These are phyloP conservation scores for Nemania sp. DNA, from an alignment of 2,329 filamentous ascomycete genomes.

Conservation along the genomic window DNA sequence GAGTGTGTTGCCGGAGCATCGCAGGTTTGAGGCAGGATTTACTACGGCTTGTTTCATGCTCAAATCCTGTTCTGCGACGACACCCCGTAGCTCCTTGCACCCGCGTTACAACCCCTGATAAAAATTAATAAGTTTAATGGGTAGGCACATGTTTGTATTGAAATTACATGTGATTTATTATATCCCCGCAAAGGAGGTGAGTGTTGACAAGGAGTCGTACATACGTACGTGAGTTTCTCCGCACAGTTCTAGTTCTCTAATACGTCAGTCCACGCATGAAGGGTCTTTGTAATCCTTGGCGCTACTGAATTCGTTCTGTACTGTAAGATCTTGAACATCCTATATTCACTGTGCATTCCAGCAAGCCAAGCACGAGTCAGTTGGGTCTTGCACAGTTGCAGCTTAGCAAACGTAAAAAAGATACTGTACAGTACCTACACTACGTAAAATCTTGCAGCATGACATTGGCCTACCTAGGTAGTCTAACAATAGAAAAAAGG, in stretches of 20 bases:
- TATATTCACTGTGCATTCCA: not conserved
- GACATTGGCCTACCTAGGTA: not conserved
- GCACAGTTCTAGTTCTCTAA: slow-evolving; percentile 8
- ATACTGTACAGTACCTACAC: not conserved
- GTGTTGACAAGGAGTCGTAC: slow-evolving; percentile 33
- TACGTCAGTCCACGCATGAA: slow-evolving; percentile 41
- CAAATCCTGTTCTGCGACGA: not conserved
- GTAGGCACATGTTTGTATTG: not conserved
- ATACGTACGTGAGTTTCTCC: slow-evolving; percentile 3
- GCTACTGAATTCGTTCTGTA: slow-evolving; percentile 15
- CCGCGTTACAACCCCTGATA: not conserved
- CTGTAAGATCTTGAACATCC: not conserved
- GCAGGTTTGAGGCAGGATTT: not conserved
- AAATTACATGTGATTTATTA: slow-evolving; percentile 25
- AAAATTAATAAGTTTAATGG: not conserved
- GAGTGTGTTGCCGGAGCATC: not conserved
- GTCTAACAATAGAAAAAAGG: not conserved
- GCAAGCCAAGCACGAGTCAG: slow-evolving; percentile 1
- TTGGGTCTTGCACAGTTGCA: not conserved
- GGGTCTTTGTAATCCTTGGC: slow-evolving; percentile 44
- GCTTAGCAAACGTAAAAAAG: not conserved
- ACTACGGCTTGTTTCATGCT: slow-evolving; percentile 1
- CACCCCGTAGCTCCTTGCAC: slow-evolving; percentile 5
- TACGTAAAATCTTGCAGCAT: not conserved
- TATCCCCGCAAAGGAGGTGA: slow-evolving; percentile 32